These are phyloP conservation scores for Candida maltosa DNA, from an alignment of 805 yeast genomes.

Conservation along the genomic window DNA sequence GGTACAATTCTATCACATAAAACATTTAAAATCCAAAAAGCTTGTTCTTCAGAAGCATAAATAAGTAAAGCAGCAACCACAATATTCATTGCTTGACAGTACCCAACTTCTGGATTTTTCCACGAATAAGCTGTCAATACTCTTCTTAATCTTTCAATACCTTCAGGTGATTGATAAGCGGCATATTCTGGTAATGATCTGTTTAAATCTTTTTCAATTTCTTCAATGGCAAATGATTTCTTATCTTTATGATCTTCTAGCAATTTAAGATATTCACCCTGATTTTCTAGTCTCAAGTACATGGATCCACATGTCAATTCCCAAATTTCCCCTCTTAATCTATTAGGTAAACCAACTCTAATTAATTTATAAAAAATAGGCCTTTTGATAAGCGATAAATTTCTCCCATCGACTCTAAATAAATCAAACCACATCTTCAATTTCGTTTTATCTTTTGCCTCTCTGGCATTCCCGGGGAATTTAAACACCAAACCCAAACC, in stretches of 20 bases:
- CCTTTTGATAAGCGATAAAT: slow-evolving; percentile 69
- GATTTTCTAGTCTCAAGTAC: slow-evolving; percentile 63
- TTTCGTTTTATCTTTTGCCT: slow-evolving; percentile 75
- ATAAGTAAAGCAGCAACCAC: slow-evolving; percentile 76
- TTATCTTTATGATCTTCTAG: slow-evolving; percentile 61
- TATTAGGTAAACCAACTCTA: slow-evolving; percentile 91
- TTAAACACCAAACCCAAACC: slow-evolving; percentile 84
- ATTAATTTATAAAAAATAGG: slow-evolving; percentile 78
- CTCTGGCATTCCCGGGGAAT: slow-evolving; percentile 85
- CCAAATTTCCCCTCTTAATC: slow-evolving; percentile 95
- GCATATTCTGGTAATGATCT: slow-evolving; percentile 94
- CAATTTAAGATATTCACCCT: slow-evolving; percentile 55
- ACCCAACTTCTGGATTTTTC: slow-evolving; percentile 96
- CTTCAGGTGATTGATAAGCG: slow-evolving; percentile 85
- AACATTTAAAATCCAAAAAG: slow-evolving; percentile 84
- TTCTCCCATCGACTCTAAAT: slow-evolving; percentile 79
- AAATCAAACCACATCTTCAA: slow-evolving; percentile 93
- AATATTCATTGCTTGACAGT: slow-evolving; percentile 98
- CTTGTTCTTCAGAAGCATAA: slow-evolving; percentile 94
- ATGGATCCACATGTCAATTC: slow-evolving; percentile 87
- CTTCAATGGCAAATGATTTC: slow-evolving; percentile 84
- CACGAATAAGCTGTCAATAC: slow-evolving; percentile 93
- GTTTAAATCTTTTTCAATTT: slow-evolving; percentile 92
- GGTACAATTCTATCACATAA: slow-evolving; percentile 86
- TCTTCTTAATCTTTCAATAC: slow-evolving; percentile 78